A percentile compares a stretch with the other conserved stretches of the same genome.
These are phyloP conservation scores for Termitomyces sp. DNA, from an alignment of 768 basidiomycete genomes.

Conservation along the genomic window DNA sequence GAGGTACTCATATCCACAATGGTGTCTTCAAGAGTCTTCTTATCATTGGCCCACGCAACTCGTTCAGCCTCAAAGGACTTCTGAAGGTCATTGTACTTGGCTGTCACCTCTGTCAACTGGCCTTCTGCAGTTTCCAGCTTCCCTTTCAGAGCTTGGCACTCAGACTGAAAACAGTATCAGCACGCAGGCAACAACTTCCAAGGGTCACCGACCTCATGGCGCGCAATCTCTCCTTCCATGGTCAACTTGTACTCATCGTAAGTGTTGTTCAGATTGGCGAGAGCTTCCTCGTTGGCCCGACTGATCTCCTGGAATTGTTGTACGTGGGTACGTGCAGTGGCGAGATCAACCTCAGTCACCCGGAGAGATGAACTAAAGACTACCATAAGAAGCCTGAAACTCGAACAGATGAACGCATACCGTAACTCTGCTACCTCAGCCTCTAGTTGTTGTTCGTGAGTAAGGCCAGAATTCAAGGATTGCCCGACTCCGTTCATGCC, in stretches of 20 bases:
- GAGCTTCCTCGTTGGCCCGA: conserved; percentile 74
- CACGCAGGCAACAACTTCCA: neutral
- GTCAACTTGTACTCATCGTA: conserved; percentile 78
- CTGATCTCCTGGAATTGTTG: conserved; percentile 87
- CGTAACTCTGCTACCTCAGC: conserved; percentile 82
- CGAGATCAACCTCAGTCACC: conserved; percentile 73
- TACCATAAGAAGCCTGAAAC: neutral
- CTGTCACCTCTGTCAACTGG: conserved; percentile 47
- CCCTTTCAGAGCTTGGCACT: conserved; percentile 59
- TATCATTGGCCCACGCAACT: conserved; percentile 69
- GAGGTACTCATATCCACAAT: conserved; percentile 78
- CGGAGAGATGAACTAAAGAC: conserved; percentile 64
- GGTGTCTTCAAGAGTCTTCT: conserved; percentile 77
- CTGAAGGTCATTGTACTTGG: conserved; percentile 56
- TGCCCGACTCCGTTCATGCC: conserved; percentile 27
- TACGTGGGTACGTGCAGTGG: conserved; percentile 65
- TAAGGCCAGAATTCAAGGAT: conserved; percentile 41
- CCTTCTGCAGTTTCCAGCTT: conserved; percentile 51
- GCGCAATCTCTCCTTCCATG: conserved; percentile 64
- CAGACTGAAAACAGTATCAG: conserved; percentile 41
- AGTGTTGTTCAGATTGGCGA: conserved; percentile 64
- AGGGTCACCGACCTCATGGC: conserved; percentile 55
- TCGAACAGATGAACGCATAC: conserved; percentile 33
- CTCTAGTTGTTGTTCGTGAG: conserved; percentile 77
- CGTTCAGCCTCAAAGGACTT: conserved; percentile 68